phyloP scores from a whole-genome alignment of 2,329 filamentous ascomycete species.

The Fragosphaeria purpurea region DNA sequence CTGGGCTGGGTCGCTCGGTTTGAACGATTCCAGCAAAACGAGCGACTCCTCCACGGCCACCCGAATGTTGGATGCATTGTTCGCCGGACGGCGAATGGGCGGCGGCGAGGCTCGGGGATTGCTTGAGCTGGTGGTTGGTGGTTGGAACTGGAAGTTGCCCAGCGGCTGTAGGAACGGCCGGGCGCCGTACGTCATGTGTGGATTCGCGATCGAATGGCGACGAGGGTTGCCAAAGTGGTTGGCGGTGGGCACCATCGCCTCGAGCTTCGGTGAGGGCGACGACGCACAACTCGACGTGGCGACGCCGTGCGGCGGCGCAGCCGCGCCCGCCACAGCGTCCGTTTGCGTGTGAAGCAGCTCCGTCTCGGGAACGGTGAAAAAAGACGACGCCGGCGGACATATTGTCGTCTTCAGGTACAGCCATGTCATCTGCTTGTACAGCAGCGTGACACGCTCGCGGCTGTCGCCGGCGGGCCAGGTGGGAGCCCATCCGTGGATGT shows the following conservation, averaged over 20 bases:
- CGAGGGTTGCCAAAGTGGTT: slow-evolving; percentile 7
- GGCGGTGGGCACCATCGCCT: background rate
- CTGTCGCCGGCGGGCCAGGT: slow-evolving; percentile 47
- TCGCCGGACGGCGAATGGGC: slow-evolving; percentile 35
- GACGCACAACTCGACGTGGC: slow-evolving; percentile 24
- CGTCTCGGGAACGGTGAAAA: slow-evolving; percentile 8
- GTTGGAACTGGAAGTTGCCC: slow-evolving; percentile 4
- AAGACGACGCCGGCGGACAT: slow-evolving; percentile 36
- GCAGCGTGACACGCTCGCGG: slow-evolving; percentile 43
- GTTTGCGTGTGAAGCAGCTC: slow-evolving; percentile 1
- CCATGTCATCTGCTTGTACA: slow-evolving; percentile 59
- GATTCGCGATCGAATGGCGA: slow-evolving; percentile 17
- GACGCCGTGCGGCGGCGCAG: slow-evolving; percentile 20
- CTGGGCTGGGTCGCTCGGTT: slow-evolving; percentile 47
- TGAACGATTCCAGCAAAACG: slow-evolving; percentile 43
- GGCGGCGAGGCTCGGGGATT: slow-evolving; percentile 28
- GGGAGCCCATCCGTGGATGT: slow-evolving; percentile 66
- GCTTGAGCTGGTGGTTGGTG: slow-evolving; percentile 5
- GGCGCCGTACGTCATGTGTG: slow-evolving; percentile 6
- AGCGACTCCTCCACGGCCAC: slow-evolving; percentile 48
- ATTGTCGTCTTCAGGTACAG: slow-evolving; percentile 54
- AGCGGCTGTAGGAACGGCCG: slow-evolving; percentile 9
- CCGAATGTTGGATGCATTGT: slow-evolving; percentile 42
- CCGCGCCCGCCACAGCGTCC: slow-evolving; percentile 5
- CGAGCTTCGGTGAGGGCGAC: slow-evolving; percentile 18